phyloP scores from a whole-genome alignment of 352 stramenopile genomes.

The Phytopythium aichiense region DNA sequence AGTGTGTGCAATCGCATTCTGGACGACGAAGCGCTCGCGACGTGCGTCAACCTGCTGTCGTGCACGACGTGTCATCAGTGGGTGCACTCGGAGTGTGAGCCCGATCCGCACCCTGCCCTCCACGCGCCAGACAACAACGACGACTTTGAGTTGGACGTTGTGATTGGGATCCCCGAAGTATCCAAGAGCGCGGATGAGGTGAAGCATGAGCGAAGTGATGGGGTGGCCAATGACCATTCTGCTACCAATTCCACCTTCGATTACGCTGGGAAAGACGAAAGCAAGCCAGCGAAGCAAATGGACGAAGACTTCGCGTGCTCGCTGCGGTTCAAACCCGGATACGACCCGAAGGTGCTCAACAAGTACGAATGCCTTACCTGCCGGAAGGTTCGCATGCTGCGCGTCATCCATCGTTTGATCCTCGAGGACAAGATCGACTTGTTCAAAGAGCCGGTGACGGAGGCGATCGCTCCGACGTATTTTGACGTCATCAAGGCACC shows the following conservation, averaged over 20 bases:
- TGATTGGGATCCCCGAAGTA: conserved; percentile 24
- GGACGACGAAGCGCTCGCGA: conserved; percentile 36
- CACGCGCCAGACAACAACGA: conserved; percentile 21
- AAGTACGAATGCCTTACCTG: conserved; percentile 86
- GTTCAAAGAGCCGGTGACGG: conserved; percentile 93
- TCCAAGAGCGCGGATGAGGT: background rate
- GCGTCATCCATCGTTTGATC: conserved; percentile 53
- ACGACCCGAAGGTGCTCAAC: conserved; percentile 65
- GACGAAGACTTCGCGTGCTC: conserved; percentile 64
- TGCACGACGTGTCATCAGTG: conserved; percentile 79
- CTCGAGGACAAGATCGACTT: conserved; percentile 85
- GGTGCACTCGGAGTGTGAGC: conserved; percentile 79
- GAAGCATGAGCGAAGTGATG: conserved; percentile 2
- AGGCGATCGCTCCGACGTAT: conserved; percentile 91
- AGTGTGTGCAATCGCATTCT: conserved; percentile 57
- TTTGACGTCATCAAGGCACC: conserved; percentile 90
- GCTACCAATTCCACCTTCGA: background rate
- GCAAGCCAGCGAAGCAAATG: conserved; percentile 44
- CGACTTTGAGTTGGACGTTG: conserved; percentile 54
- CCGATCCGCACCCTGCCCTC: conserved; percentile 60
- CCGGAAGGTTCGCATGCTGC: conserved; percentile 70
- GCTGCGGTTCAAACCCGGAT: conserved; percentile 56
- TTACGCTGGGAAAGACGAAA: conserved; percentile 13
- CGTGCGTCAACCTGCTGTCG: conserved; percentile 49
- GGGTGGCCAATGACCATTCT: background rate